phyloP scores from a whole-genome alignment of 2,329 filamentous ascomycete species.

The Neocucurbitaria cava region DNA sequence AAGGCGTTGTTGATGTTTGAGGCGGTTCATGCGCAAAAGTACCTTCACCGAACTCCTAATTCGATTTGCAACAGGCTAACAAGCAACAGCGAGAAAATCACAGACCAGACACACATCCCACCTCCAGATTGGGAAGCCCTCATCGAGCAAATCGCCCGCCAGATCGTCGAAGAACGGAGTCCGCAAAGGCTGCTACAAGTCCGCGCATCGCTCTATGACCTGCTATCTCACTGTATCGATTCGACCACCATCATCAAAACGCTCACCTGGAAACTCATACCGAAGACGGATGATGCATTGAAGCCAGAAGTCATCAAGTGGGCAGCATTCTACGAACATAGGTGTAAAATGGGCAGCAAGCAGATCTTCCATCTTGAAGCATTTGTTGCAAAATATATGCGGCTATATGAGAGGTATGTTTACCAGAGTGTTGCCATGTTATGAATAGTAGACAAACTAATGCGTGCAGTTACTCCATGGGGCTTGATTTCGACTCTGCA shows the following conservation, averaged over 20 bases:
- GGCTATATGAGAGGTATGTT: constrained; percentile 84
- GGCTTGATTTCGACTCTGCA: constrained; percentile 61
- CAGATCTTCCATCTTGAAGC: constrained; percentile 98
- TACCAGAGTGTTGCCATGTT: not conserved
- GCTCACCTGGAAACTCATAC: constrained; percentile 89
- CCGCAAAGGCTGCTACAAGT: constrained; percentile 87
- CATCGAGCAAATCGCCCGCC: constrained; percentile 85
- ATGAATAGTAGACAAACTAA: too few relatives aligned
- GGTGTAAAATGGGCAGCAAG: constrained; percentile 89
- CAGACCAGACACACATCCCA: constrained; percentile 85
- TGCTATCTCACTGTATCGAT: constrained; percentile 96
- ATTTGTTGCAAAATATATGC: constrained; percentile 99
- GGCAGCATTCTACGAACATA: constrained; percentile 97
- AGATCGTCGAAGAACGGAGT: constrained; percentile 93
- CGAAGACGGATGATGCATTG: constrained; percentile 83
- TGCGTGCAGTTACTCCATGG: constrained; percentile 68
- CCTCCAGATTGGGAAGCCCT: constrained; percentile 97
- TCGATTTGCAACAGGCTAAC: constrained; percentile 8
- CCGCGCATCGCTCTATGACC: constrained; percentile 92
- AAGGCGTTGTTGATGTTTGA: constrained; percentile 96
- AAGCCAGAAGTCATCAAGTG: constrained; percentile 94
- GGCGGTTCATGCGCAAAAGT: constrained; percentile 97
- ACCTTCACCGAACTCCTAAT: constrained; percentile 44
- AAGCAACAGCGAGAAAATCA: constrained; percentile 78
- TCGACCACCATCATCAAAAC: constrained; percentile 93